phyloP scores from a whole-genome alignment of 306 rosid genomes.

The Calophaca sinica region DNA sequence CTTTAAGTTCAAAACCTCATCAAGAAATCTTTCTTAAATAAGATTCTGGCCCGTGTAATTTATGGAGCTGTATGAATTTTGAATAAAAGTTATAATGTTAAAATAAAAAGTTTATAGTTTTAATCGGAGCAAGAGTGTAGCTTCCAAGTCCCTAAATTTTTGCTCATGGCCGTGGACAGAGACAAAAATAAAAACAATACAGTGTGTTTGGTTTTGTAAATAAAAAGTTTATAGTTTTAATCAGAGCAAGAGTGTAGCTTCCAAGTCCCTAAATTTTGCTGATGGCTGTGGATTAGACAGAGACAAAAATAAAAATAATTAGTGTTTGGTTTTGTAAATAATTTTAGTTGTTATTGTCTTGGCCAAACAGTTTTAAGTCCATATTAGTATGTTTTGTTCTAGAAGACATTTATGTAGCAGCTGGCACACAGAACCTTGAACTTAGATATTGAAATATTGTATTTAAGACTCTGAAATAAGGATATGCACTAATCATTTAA shows the following conservation, averaged over 20 bases:
- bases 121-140: constrained; percentile 20
- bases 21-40: neutral
- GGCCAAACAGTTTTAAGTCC: neutral
- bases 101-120: neutral
- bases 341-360: constrained; percentile 4
- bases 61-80: neutral
- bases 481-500: constrained; percentile 3
- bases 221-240: neutral
- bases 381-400: neutral
- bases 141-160: neutral
- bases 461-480: neutral
- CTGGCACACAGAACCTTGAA: neutral
- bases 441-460: neutral
- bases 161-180: neutral
- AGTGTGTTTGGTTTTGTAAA: constrained; percentile 19
- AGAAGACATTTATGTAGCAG: neutral
- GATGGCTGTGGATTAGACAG: neutral
- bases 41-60: neutral
- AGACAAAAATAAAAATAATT: constrained; percentile 26
- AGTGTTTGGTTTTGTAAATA: constrained; percentile 10
- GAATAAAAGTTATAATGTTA: neutral
- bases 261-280: neutral
- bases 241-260: constrained; percentile 22
- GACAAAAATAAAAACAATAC: constrained; percentile 13
- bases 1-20: constrained; percentile 2